phyloP scores from a whole-genome alignment of 1,139 yeast genomes.

The Scheffersomyces quercinus region DNA sequence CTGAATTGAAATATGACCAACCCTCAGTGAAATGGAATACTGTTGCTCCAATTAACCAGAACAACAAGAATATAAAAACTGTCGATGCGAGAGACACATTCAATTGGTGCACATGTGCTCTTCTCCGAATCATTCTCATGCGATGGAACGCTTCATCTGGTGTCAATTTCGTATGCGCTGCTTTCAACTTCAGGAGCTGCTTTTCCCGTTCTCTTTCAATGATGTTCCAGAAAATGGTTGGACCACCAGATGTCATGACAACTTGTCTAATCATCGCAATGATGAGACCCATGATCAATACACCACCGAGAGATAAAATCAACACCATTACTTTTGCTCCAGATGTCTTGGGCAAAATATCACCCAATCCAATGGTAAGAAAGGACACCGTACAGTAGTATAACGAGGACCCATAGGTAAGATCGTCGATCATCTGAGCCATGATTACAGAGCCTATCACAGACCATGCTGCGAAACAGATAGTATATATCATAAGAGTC shows the following conservation, averaged over 20 bases:
- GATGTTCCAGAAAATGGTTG: constrained; percentile 64
- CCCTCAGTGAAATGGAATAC: constrained; percentile 58
- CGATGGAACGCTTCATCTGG: constrained; percentile 49
- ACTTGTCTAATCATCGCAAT: constrained; percentile 69
- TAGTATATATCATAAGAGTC: constrained; percentile 68
- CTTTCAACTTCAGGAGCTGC: constrained; percentile 15
- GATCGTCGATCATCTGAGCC: constrained; percentile 25
- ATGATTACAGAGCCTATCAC: constrained; percentile 63
- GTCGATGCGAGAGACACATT: constrained; percentile 40
- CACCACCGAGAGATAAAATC: constrained; percentile 67
- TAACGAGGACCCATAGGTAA: constrained; percentile 61
- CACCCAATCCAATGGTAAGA: constrained; percentile 81
- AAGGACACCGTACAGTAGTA: constrained; percentile 73
- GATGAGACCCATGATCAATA: constrained; percentile 69
- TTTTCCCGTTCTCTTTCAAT: constrained; percentile 41
- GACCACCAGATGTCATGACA: constrained; percentile 57
- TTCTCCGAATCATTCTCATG: constrained; percentile 51
- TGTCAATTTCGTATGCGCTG: constrained; percentile 20
- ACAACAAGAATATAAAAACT: constrained; percentile 48
- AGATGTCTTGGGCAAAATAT: constrained; percentile 53
- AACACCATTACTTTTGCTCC: constrained; percentile 60
- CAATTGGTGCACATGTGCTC: constrained; percentile 32
- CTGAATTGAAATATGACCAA: constrained; percentile 69
- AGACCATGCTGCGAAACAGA: constrained; percentile 66
- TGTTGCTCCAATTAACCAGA: constrained; percentile 74